Conservation (phyloP, 495 filamentous ascomycete species). For the Hypoxylon fuscum region DNA sequence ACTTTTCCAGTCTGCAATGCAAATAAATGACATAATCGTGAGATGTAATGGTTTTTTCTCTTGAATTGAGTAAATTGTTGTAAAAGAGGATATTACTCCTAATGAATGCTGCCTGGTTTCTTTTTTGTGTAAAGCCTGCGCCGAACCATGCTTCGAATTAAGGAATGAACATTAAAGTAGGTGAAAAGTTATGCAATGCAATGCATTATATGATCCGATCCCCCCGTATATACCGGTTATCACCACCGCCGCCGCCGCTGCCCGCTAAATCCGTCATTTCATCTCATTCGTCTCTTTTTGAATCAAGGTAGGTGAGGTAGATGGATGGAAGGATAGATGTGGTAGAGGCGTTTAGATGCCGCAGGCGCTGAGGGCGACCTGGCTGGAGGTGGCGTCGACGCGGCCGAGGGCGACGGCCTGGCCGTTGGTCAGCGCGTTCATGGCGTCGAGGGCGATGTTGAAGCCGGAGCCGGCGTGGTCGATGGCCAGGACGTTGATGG, state of each 20-base stretch:
- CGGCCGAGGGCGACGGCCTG: slow-evolving; percentile 37
- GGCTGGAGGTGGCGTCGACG: slow-evolving; percentile 50
- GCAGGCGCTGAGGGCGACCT: slow-evolving; percentile 54
- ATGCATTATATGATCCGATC: too few relatives aligned
- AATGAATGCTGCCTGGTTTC: slow-evolving; percentile 20
- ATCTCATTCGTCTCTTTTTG: too few relatives aligned
- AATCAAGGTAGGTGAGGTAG: not conserved
- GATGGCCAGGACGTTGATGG: slow-evolving; percentile 72
- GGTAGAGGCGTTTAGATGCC: slow-evolving; percentile 34
- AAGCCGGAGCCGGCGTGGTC: slow-evolving; percentile 69
- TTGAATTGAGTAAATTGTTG: not conserved
- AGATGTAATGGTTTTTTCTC: not conserved
- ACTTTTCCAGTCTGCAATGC: not conserved
- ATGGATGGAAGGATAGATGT: not conserved
- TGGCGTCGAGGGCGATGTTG: slow-evolving; percentile 70
- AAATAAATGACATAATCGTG: not conserved
- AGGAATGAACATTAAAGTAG: slow-evolving; percentile 39
- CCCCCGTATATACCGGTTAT: too few relatives aligned
- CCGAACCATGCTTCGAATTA: slow-evolving; percentile 16
- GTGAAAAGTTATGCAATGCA: too few relatives aligned
- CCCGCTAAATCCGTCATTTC: not conserved
- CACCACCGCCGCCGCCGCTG: too few relatives aligned
- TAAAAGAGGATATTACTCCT: slow-evolving; percentile 11
- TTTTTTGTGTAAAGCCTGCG: slow-evolving; percentile 6
- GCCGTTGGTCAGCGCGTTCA: slow-evolving; percentile 71